A percentile compares a stretch with the other conserved stretches of the same genome.
Evolutionary conservation across 106 monocot species (phyloP).

Genomic region (Chionographis japonica): DNA sequence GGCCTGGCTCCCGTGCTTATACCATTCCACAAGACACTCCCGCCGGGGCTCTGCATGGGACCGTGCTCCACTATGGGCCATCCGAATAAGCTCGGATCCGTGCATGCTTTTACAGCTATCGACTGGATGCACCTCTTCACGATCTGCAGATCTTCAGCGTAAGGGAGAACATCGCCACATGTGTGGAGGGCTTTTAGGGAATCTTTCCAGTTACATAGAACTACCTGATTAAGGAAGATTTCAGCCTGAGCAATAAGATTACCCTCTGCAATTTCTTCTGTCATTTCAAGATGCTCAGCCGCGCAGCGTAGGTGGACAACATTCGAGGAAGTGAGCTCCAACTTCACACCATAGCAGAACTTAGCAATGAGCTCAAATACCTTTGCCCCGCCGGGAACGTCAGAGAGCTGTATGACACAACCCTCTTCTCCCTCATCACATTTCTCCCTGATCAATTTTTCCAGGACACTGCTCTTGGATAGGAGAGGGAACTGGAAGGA

Average conservation of each 20-base stretch:
- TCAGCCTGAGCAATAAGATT: constrained; percentile 30
- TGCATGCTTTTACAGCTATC: constrained; percentile 25
- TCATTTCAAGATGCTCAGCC: constrained; percentile 31
- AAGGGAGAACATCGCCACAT: constrained; percentile 26
- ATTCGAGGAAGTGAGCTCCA: constrained; percentile 24
- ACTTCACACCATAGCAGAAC: constrained; percentile 36
- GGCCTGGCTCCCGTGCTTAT: constrained; percentile 29
- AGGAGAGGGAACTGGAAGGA: constrained; percentile 30
- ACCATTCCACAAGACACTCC: constrained; percentile 38
- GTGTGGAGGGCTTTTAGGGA: constrained; percentile 28
- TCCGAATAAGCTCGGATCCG: constrained; percentile 21
- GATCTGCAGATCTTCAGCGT: constrained; percentile 29
- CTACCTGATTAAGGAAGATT: constrained; percentile 19
- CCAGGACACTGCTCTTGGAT: constrained; percentile 26
- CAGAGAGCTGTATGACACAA: constrained; percentile 21
- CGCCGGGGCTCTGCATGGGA: constrained; percentile 24
- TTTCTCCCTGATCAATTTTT: constrained; percentile 23
- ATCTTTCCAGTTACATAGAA: constrained; percentile 31
- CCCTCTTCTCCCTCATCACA: constrained; percentile 12
- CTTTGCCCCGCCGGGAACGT: constrained; percentile 27
- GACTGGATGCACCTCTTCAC: constrained; percentile 28
- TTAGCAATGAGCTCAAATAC: constrained; percentile 27
- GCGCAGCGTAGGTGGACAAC: constrained; percentile 24
- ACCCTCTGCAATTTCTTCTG: constrained; percentile 22
- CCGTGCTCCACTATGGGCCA: constrained; percentile 31